Base-by-base conservation (phyloP, 345 rosid species). In the Hibiscus trionum region DNA sequence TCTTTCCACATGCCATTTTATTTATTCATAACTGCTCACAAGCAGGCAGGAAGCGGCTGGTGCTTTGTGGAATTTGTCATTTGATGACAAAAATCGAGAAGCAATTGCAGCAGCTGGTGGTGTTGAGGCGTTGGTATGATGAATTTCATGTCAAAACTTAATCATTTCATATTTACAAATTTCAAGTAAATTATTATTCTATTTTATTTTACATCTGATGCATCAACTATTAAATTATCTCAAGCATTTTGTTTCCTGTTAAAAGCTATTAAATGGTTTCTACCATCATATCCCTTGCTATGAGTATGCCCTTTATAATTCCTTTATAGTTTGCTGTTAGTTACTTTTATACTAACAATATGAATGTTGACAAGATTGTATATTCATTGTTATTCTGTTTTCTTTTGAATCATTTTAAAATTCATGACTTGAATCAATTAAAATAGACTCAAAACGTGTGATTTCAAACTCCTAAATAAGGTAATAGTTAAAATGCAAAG, bases 41-140 rank as follows among this genome's bases (percentile, higher is more conserved):
- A 71, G 77, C 81, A 87, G 87, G 85, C 93, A 90, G 66, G 93
- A 90, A 86, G 93, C 96, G 60, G 93, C 93, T 73, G 96, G 96
- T 59, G 96, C 96, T 17, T 71, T 90, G 53, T 90, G 96, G 96
- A 90, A 90, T 81, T 77, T 90, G 63, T 90, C 96, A n/a, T 88
- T 90, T 44, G 96, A 90, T 66, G 96, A 90, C 77, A 84, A 83
- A 85, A 90, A 88, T 80, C 82, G 93, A 56, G 96, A 90, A 84
- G 89, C 89, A 37, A 88, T 90, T 75, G 89, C 93, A 12, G 88
- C 84, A 70, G 89, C 85, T 82, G 85, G 90, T 81, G 96, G 96
- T 14, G 91, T 90, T 70, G 91, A 88, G 88, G 96, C 96, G 66
- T 75, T 90, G 93, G 96, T 90, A 86, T 70, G 79, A 17, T 69